phyloP scores from a whole-genome alignment of 163 green algal species.

The Scenedesmus sp. region DNA sequence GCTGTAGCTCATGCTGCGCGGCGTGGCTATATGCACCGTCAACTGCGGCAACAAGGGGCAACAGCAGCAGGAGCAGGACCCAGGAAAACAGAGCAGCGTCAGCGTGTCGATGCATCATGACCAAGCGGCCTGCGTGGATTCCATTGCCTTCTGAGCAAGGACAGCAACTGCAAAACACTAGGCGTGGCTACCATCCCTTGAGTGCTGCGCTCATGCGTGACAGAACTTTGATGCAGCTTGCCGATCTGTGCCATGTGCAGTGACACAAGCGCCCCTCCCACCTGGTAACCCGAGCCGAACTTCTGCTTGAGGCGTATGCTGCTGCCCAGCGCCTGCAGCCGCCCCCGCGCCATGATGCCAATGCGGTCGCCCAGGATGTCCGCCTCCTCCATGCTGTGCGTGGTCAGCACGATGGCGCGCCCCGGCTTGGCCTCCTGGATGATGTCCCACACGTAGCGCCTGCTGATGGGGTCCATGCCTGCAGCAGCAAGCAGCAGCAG shows the following conservation, averaged over 20 bases:
- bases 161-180: too few species aligned
- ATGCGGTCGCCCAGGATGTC: slow-evolving; percentile 91
- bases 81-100: too few species aligned
- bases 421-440: slow-evolving; percentile 75
- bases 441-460: slow-evolving; percentile 80
- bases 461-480: slow-evolving; percentile 72
- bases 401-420: slow-evolving; percentile 88
- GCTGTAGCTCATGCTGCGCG: slow-evolving; percentile 11
- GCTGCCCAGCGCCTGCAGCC: slow-evolving; percentile 80
- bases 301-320: slow-evolving; percentile 87
- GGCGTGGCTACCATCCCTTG: too few species aligned
- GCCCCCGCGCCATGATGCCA: slow-evolving; percentile 93
- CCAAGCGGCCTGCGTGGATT: too few species aligned
- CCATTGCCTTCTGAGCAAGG: too few species aligned
- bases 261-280: slow-evolving; percentile 59
- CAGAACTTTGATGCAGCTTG: too few species aligned
- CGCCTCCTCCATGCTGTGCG: slow-evolving; percentile 92
- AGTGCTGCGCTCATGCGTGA: too few species aligned
- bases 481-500: not conserved
- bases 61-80: not conserved
- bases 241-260: too few species aligned
- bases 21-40: not conserved
- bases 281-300: slow-evolving; percentile 88
- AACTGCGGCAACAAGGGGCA: not conserved
- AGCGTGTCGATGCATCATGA: too few species aligned